These are phyloP conservation scores for Clarireedia paspali DNA, from an alignment of 2,329 filamentous ascomycete species.

Conservation along the genomic window DNA sequence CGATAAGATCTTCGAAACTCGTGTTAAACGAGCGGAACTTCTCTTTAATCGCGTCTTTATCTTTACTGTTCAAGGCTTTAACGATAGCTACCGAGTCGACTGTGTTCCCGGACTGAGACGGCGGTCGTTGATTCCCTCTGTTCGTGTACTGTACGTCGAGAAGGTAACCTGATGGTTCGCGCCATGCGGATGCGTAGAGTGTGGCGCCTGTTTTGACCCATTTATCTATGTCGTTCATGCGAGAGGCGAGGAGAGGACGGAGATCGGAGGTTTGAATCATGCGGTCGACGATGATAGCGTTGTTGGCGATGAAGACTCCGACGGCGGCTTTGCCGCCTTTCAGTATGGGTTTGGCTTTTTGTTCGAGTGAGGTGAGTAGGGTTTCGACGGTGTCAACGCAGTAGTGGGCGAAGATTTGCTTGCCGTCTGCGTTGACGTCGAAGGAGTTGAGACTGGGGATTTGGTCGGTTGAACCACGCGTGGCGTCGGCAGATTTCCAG, in stretches of 20 bases:
- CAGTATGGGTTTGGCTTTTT: constrained; percentile 63
- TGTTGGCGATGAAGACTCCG: constrained; percentile 89
- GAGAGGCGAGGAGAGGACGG: constrained; percentile 58
- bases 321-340: constrained; percentile 66
- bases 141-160: constrained; percentile 91
- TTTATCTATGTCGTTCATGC: constrained; percentile 60
- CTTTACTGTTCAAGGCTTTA: constrained; percentile 77
- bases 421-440: constrained; percentile 82
- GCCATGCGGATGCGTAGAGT: constrained; percentile 80
- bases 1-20: constrained; percentile 81
- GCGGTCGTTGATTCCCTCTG: constrained; percentile 55
- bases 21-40: constrained; percentile 91
- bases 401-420: constrained; percentile 83
- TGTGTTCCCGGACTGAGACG: constrained; percentile 55
- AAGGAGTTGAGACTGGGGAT: constrained; percentile 69
- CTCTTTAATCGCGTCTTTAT: constrained; percentile 92
- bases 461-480: constrained; percentile 51
- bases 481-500: constrained; percentile 57
- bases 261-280: constrained; percentile 79
- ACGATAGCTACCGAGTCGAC: constrained; percentile 77
- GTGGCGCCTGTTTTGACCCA: constrained; percentile 84
- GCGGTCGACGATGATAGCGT: constrained; percentile 73
- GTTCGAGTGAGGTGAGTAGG: constrained; percentile 66
- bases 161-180: constrained; percentile 75
- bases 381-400: constrained; percentile 81